These are phyloP conservation scores for Scheffersomyces ergatensis DNA, from an alignment of 805 yeast genomes.

Conservation along the genomic window DNA sequence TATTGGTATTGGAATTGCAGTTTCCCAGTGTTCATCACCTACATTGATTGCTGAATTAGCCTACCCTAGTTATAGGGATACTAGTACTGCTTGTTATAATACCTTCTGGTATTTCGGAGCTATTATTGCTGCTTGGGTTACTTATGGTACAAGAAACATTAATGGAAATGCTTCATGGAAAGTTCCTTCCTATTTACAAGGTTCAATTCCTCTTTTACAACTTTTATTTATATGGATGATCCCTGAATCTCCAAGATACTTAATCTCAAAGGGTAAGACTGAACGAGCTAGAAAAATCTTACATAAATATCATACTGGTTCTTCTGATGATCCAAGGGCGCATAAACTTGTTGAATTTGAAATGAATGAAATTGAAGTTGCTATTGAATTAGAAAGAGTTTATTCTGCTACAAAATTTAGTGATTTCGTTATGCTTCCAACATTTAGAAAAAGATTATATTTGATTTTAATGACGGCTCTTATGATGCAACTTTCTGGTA, in stretches of 20 bases:
- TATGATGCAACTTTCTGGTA: slow-evolving; percentile 49
- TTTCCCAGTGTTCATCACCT: too few relatives aligned
- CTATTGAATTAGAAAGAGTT: slow-evolving; percentile 39
- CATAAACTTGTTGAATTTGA: slow-evolving; percentile 32
- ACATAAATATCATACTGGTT: slow-evolving; percentile 38
- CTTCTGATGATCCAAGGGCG: slow-evolving; percentile 22
- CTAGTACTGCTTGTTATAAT: too few relatives aligned
- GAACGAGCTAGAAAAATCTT: slow-evolving; percentile 44
- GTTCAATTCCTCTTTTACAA: slow-evolving; percentile 44
- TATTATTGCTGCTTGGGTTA: too few relatives aligned
- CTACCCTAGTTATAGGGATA: too few relatives aligned
- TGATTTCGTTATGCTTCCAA: slow-evolving; percentile 36
- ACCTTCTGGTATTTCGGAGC: too few relatives aligned
- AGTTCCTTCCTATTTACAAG: too few relatives aligned
- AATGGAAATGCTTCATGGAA: too few relatives aligned
- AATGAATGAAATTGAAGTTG: slow-evolving; percentile 35
- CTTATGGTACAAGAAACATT: too few relatives aligned
- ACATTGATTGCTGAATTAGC: too few relatives aligned
- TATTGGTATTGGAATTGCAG: too few relatives aligned
- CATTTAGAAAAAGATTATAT: slow-evolving; percentile 41
- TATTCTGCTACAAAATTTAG: slow-evolving; percentile 29
- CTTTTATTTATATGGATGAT: slow-evolving; percentile 29
- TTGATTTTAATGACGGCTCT: slow-evolving; percentile 30
- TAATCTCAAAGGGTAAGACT: slow-evolving; percentile 36
- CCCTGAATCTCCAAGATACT: slow-evolving; percentile 52